These are phyloP conservation scores for Calocera cornea DNA, from an alignment of 768 basidiomycete species.

Conservation along the genomic window DNA sequence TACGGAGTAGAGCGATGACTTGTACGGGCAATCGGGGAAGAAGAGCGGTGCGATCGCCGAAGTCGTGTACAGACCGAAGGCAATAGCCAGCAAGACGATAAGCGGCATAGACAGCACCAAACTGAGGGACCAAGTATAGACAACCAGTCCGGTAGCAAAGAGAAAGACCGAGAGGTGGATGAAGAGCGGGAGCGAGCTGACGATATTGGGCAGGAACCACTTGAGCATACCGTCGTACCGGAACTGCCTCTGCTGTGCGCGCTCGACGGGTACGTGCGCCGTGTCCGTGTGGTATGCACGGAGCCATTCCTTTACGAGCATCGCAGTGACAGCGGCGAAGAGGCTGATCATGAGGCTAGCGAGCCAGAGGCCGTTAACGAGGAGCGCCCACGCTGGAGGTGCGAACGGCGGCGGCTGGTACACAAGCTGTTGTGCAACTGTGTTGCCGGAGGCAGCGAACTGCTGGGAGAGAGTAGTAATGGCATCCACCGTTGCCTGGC, in stretches of 20 bases:
- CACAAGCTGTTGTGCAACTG: not conserved
- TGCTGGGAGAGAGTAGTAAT: not conserved
- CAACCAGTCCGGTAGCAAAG: slow-evolving; percentile 37
- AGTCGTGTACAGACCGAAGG: not conserved
- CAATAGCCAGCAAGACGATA: not conserved
- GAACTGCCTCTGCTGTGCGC: slow-evolving; percentile 32
- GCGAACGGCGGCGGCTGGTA: slow-evolving; percentile 6
- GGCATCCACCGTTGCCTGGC: slow-evolving; percentile 8
- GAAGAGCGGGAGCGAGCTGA: slow-evolving; percentile 33
- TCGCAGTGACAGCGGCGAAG: slow-evolving; percentile 32
- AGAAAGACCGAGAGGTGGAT: slow-evolving; percentile 38
- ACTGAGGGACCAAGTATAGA: slow-evolving; percentile 28
- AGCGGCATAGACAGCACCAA: not conserved
- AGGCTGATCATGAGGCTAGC: slow-evolving; percentile 28
- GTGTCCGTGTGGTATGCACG: slow-evolving; percentile 22
- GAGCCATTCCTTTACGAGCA: slow-evolving; percentile 39
- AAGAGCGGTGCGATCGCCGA: not conserved
- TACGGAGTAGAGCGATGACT: not conserved
- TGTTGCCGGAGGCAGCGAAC: not conserved
- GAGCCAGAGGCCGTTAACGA: slow-evolving; percentile 34
- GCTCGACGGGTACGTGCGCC: slow-evolving; percentile 18
- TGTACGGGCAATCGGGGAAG: not conserved
- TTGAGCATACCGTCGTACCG: slow-evolving; percentile 28
- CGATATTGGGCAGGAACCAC: slow-evolving; percentile 30
- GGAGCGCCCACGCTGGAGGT: slow-evolving; percentile 23